Percentiles rank a stretch among this genome's conserved stretches.
These are phyloP conservation scores for Porphyridium purpureum DNA, from an alignment of 23 red algal species.

Conservation along the genomic window DNA sequence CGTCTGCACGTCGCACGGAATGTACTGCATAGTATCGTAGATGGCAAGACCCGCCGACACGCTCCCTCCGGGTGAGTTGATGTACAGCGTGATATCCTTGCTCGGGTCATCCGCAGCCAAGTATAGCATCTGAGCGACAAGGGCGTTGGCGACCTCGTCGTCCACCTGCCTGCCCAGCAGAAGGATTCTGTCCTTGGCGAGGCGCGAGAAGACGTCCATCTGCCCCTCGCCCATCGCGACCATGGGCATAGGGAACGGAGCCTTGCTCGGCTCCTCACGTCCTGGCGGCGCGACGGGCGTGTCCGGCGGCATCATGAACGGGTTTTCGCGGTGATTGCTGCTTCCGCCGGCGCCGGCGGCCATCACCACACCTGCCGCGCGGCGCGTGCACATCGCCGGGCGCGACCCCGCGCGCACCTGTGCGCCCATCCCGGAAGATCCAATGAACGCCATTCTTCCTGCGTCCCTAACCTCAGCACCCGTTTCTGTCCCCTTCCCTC, in stretches of 20 bases:
- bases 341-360: too few relatives aligned
- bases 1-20: slow-evolving; percentile 58
- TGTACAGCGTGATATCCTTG: slow-evolving; percentile 78
- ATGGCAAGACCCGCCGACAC: slow-evolving; percentile 86
- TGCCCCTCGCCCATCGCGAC: slow-evolving; percentile 62
- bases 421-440: too few relatives aligned
- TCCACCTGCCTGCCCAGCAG: slow-evolving; percentile 68
- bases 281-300: too few relatives aligned
- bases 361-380: too few relatives aligned
- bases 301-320: too few relatives aligned
- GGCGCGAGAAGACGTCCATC: slow-evolving; percentile 91
- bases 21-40: slow-evolving; percentile 95
- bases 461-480: too few relatives aligned
- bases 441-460: too few relatives aligned
- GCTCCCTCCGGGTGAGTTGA: slow-evolving; percentile 84
- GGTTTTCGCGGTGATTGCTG: too few relatives aligned
- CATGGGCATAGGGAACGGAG: slow-evolving; percentile 49
- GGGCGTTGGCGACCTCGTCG: slow-evolving; percentile 52
- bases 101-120: slow-evolving; percentile 73
- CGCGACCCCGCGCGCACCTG: too few relatives aligned
- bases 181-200: slow-evolving; percentile 86
- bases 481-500: too few relatives aligned
- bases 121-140: slow-evolving; percentile 90
- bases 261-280: too few relatives aligned
- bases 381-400: too few relatives aligned